A percentile compares a stretch with the other conserved stretches of the same genome.
phyloP scores from a whole-genome alignment of 1,284 basidiomycete genomes.

The Fomitopsis betulina region DNA sequence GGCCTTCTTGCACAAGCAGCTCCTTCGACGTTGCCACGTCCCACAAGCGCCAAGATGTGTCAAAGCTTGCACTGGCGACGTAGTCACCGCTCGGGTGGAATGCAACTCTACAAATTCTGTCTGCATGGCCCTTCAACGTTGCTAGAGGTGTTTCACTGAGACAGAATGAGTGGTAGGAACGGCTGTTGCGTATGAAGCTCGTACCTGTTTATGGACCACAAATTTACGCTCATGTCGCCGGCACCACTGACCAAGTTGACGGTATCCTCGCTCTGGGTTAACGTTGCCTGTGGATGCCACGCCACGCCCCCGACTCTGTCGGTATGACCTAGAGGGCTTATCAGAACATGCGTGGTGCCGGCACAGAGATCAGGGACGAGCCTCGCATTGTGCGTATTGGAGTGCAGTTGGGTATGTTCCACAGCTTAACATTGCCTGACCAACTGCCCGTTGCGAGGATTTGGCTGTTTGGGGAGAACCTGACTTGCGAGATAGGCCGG shows the following conservation, averaged over 20 bases:
- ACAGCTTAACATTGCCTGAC: slow-evolving; percentile 92
- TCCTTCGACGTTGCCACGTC: slow-evolving; percentile 82
- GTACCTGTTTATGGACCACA: slow-evolving; percentile 88
- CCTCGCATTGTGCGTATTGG: slow-evolving; percentile 70
- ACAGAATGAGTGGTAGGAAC: not conserved
- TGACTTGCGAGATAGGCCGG: slow-evolving; percentile 88
- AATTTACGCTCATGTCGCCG: slow-evolving; percentile 79
- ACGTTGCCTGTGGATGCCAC: slow-evolving; percentile 94
- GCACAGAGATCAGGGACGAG: slow-evolving; percentile 25
- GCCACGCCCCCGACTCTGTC: slow-evolving; percentile 94
- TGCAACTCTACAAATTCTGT: slow-evolving; percentile 87
- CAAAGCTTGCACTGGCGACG: slow-evolving; percentile 92
- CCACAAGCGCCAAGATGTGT: slow-evolving; percentile 99
- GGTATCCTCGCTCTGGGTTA: slow-evolving; percentile 62
- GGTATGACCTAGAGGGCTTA: slow-evolving; percentile 59
- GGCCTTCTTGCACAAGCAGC: slow-evolving; percentile 91
- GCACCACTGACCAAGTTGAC: slow-evolving; percentile 92
- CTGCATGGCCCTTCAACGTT: slow-evolving; percentile 84
- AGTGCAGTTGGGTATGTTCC: slow-evolving; percentile 91
- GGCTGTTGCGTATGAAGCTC: slow-evolving; percentile 11
- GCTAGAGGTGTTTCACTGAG: slow-evolving; percentile 75
- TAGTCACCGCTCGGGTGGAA: slow-evolving; percentile 96
- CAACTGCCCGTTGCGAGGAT: slow-evolving; percentile 91
- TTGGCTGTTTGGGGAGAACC: slow-evolving; percentile 90
- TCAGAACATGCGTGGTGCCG: not conserved